Base-by-base conservation (phyloP, 495 filamentous ascomycete species). In the Penicillium fimorum region DNA sequence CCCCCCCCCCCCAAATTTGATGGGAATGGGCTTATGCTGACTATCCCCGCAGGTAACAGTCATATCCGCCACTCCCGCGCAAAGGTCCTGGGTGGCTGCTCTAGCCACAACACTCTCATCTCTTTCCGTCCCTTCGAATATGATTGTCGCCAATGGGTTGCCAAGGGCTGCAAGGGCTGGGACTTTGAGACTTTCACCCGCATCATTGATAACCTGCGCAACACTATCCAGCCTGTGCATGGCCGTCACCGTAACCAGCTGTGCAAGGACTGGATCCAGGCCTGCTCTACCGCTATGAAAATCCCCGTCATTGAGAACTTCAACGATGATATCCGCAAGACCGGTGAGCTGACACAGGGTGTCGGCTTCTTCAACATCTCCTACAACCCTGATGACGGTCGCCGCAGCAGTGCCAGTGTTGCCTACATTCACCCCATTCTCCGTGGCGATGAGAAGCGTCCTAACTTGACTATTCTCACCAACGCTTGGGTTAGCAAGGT, bases 391-490 rank as follows among this genome's bases (percentile, higher is more conserved):
- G 88, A 92, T 59, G 81, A 88, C 62, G 89, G 89, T 58, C 81
- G 80, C 55, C 81, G 90, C 43, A 89, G 86, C 76, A 90, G 87
- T 66, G 88, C 90, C 48, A 87, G 83, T 62, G 90, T 94, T 4
- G 90, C 90, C 15, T 94, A 94, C 66, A 89, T 94, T 66, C 90
- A 94, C 63, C 90, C 90, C 20, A 91, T 94, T 54, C 76, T 94
- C 32, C 78, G 82, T 11, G 88, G 87, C 7, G 82, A 88, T 32
- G 88, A 92, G 76, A 85, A 84, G 67, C 76, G 88, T 33, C 81
- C 85, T 3, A 94, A 94, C 63, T 70, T 94, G 65, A 91, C 86
- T 10, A 83, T 94, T 49, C 74, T 94, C 44, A 91, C 87, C 55
- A 83, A 91, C 61, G 82, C 89, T 17, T 91, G 88, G 86, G 89